Evolutionary conservation across 139 green algal species (phyloP), one percentile per base, ranked within the genome.

Genomic region (Pleodorina starrii): DNA sequence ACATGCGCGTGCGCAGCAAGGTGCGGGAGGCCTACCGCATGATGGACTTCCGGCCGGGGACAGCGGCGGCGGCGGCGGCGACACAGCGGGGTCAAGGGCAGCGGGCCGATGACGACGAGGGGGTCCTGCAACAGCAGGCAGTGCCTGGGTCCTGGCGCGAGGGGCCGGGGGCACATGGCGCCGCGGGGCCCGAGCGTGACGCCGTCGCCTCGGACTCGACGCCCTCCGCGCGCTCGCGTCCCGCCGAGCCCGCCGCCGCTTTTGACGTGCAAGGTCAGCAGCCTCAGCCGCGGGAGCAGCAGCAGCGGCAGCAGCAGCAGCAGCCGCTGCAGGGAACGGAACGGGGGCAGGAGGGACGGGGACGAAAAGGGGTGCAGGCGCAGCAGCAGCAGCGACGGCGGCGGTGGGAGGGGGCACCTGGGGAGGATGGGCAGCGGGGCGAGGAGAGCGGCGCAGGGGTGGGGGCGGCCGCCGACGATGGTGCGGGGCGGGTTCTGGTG

Each of bases 1-100:
- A 89, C 69, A 63, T 43, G 16, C 69, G 69, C 10, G 84, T 89
- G 17, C 48, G 36, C 23, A 68, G 63, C 69, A 82, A 89, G 84
- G 84, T 89, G 43, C 84, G 69, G 48, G 69, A 81, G 68, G 68
- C 68, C 11, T 81, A 82, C 68, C 84, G 69, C 27, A 0, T 44
- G 25, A 38, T 83, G 48, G 27, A 35, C 84, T 82, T 83, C 69
- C 32, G 50, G n/a, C 59, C 69, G 2, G 63, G 63, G 17, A 1
- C 40, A 51, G 72, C 73, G 25, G 36, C n/a, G 46, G 25, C 25
- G 73, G 25, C 43, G 43, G 43, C 43, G 48, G 48, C 48, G 48
- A 25, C 25, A 38, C 42, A 23, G 73, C 73, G 17, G 36, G 14
- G 11, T 57, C 48, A 12, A 10, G 48, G 48, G 48, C 48, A 57